Evolutionary conservation across 2,329 filamentous ascomycete species (phyloP).

Genomic region (Microsporum canis): DNA sequence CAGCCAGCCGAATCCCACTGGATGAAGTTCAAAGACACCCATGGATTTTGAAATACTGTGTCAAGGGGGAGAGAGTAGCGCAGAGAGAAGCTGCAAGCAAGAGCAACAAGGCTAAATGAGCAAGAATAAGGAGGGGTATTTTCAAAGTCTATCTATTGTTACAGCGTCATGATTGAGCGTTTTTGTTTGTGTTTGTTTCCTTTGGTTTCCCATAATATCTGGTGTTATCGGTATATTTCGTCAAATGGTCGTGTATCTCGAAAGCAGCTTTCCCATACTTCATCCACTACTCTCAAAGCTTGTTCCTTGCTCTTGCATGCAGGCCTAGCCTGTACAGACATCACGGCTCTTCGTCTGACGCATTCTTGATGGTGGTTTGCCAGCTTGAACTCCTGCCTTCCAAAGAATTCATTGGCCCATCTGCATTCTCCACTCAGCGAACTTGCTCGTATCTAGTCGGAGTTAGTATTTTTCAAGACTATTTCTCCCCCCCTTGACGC

Average conservation of each 20-base stretch:
- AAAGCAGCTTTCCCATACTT: constrained; percentile 99
- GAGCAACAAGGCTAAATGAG: constrained; percentile 1
- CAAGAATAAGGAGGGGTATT: constrained; percentile 3
- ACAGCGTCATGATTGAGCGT: constrained; percentile 6
- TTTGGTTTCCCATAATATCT: constrained; percentile 5
- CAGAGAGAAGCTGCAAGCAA: constrained; percentile 34
- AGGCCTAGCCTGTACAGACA: constrained; percentile 67
- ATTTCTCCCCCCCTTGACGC: not conserved
- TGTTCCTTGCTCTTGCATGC: constrained; percentile 75
- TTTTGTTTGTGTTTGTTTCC: not conserved
- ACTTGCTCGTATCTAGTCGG: constrained; percentile 63
- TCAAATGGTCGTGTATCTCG: constrained; percentile 89
- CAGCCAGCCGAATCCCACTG: constrained; percentile 81
- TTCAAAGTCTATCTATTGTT: constrained; percentile 5
- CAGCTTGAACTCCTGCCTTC: constrained; percentile 71
- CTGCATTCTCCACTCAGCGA: constrained; percentile 90
- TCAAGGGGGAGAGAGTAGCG: constrained; percentile 40
- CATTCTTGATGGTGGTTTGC: constrained; percentile 92
- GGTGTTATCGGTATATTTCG: constrained; percentile 66
- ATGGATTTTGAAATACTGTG: constrained; percentile 94
- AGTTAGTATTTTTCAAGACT: not conserved
- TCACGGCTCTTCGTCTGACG: constrained; percentile 67
- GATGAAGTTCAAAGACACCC: constrained; percentile 83
- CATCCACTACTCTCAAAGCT: constrained; percentile 77
- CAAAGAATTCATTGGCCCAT: constrained; percentile 77